Evolutionary conservation across 139 green algal genomes (phyloP).

Genomic region (Coelastrella sp.): DNA sequence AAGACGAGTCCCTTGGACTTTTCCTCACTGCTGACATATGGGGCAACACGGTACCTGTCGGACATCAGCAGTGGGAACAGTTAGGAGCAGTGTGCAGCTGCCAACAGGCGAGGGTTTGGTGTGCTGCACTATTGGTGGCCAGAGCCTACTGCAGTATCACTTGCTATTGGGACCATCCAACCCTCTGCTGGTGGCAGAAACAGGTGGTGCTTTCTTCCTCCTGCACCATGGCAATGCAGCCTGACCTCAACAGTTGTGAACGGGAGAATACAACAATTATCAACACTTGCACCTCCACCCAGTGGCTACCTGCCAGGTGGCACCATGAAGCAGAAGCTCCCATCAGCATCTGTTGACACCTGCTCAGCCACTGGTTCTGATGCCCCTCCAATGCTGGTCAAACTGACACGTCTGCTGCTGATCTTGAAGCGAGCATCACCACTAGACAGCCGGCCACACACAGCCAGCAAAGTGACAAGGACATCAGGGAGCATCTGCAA

Average conservation of each 20-base stretch:
- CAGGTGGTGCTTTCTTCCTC: no score
- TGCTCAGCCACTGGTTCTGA: not conserved
- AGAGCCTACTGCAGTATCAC: no score
- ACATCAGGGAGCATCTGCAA: constrained; percentile 15
- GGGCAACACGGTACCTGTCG: constrained; percentile 9
- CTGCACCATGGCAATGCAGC: no score
- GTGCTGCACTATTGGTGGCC: no score
- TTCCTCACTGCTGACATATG: constrained; percentile 15
- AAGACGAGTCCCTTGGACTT: constrained; percentile 23
- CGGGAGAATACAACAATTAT: no score
- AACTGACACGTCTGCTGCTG: not conserved
- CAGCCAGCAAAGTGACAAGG: not conserved
- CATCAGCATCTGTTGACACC: not conserved
- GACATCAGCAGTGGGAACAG: not conserved
- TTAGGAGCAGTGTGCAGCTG: not conserved
- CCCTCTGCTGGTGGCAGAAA: no score
- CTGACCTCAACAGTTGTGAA: no score
- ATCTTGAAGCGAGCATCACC: constrained; percentile 8
- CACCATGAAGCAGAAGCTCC: constrained; percentile 26
- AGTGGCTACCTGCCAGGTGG: constrained; percentile 3
- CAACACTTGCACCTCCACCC: not conserved
- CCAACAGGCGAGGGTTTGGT: not conserved
- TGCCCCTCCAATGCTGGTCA: constrained; percentile 11
- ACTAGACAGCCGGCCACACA: constrained; percentile 16
- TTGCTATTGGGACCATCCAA: no score